Evolutionary conservation across 257 asterid species (phyloP).

Genomic region (Przewalskia tangutica): DNA sequence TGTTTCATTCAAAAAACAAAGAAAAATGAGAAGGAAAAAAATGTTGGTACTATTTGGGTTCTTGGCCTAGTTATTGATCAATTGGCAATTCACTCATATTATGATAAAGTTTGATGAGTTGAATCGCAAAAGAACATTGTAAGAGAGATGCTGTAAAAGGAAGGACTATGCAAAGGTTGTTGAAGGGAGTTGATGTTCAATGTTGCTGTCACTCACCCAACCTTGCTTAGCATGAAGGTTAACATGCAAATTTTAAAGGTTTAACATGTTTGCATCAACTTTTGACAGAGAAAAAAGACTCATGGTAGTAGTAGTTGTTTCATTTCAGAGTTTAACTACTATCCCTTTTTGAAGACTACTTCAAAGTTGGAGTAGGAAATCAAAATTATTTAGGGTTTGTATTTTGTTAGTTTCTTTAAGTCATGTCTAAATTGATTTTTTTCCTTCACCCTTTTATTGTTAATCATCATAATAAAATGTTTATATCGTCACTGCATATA

Average conservation of each 20-base stretch:
- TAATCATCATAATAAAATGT: no score
- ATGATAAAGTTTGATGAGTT: not conserved
- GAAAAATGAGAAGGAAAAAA: not conserved
- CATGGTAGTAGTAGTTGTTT: not conserved
- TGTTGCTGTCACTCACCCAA: constrained; percentile 79
- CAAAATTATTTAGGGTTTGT: no score
- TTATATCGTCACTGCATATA: no score
- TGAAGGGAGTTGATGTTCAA: constrained; percentile 8
- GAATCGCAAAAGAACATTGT: constrained; percentile 5
- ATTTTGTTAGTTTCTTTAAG: no score
- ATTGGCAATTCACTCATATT: constrained; percentile 1
- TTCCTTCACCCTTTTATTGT: no score
- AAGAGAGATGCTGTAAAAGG: not conserved
- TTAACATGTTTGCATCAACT: not conserved
- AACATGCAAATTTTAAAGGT: not conserved
- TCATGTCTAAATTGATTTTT: no score
- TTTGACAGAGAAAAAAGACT: no score
- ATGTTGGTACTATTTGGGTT: not conserved
- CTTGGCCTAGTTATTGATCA: not conserved
- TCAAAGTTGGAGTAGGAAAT: no score
- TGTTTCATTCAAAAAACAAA: not conserved
- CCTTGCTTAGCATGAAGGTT: constrained; percentile 66
- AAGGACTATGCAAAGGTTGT: not conserved
- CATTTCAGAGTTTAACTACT: no score
- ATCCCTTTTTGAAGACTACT: no score